Evolutionary conservation across 331 rosid genomes (phyloP).

Genomic region (Rhamnella rubrinervis): DNA sequence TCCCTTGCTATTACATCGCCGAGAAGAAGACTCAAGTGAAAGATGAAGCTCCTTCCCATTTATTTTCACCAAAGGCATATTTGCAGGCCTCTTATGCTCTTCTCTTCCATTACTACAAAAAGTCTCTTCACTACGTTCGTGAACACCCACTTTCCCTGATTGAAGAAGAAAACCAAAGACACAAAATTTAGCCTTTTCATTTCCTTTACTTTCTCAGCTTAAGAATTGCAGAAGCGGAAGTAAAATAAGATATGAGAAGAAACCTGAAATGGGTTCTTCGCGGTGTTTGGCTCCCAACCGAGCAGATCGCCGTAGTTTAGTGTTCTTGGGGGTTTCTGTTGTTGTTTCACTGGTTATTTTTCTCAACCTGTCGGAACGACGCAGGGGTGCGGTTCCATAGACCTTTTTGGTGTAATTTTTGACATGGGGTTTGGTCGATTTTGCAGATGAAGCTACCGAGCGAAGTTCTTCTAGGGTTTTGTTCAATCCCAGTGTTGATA

Average conservation of each 20-base stretch:
- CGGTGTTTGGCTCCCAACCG: conserved; percentile 19
- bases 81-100: conserved; percentile 56
- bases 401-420: conserved; percentile 17
- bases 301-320: conserved; percentile 17
- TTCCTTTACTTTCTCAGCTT: not conserved
- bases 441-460: conserved; percentile 24
- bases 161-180: not conserved
- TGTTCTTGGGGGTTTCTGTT: not conserved
- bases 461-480: conserved; percentile 47
- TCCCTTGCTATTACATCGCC: conserved; percentile 61
- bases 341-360: not conserved
- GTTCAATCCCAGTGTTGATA: conserved; percentile 49
- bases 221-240: not conserved
- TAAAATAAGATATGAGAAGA: not conserved
- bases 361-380: conserved; percentile 55
- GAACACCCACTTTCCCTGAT: not conserved
- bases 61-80: conserved; percentile 51
- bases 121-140: conserved; percentile 19
- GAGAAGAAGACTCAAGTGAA: conserved; percentile 40
- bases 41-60: conserved; percentile 25
- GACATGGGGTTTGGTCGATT: conserved; percentile 7
- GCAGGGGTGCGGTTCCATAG: conserved; percentile 35
- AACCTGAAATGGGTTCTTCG: conserved; percentile 10
- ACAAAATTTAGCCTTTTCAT: not conserved
- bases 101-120: not conserved